Evolutionary conservation across 2,329 filamentous ascomycete genomes (phyloP).

Genomic region (Plectosphaerella plurivora): DNA sequence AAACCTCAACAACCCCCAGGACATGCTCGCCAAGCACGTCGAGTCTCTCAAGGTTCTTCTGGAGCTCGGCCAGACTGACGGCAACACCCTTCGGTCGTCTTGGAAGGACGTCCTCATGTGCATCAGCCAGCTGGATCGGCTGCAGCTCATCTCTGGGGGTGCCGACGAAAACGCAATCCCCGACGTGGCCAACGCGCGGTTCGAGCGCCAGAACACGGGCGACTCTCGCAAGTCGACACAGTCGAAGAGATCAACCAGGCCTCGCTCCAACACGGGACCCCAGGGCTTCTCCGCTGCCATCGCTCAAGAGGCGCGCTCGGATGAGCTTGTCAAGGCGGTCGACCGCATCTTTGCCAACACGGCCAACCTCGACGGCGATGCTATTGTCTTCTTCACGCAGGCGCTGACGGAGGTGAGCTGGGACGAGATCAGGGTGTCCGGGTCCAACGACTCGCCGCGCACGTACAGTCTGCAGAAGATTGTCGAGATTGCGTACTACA

Average conservation of each 20-base stretch:
- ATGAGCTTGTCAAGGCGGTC: conserved; percentile 87
- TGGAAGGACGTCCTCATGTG: conserved; percentile 96
- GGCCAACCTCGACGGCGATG: conserved; percentile 85
- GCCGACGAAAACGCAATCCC: conserved; percentile 90
- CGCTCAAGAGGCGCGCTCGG: conserved; percentile 85
- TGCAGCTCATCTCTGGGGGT: conserved; percentile 91
- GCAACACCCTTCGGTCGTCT: conserved; percentile 80
- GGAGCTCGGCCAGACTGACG: conserved; percentile 88
- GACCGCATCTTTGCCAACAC: conserved; percentile 97
- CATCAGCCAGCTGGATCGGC: conserved; percentile 89
- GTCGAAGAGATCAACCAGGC: conserved; percentile 34
- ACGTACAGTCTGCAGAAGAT: conserved; percentile 98
- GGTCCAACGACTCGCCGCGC: conserved; percentile 88
- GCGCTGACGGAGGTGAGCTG: conserved; percentile 94
- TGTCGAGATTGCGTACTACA: conserved; percentile 99
- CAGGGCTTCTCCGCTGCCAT: conserved; percentile 72
- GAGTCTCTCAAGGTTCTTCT: conserved; percentile 89
- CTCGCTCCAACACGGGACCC: conserved; percentile 53
- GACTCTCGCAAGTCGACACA: conserved; percentile 66
- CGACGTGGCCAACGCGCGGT: conserved; percentile 81
- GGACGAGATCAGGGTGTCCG: conserved; percentile 98
- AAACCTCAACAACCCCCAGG: conserved; percentile 90
- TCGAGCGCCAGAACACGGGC: conserved; percentile 50
- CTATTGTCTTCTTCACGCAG: conserved; percentile 91
- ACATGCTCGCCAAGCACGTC: conserved; percentile 94